A percentile compares a stretch with the other conserved stretches of the same genome.
Conservation (phyloP, 371 early-diverging fungal genomes). For the Mortierella sp. region DNA sequence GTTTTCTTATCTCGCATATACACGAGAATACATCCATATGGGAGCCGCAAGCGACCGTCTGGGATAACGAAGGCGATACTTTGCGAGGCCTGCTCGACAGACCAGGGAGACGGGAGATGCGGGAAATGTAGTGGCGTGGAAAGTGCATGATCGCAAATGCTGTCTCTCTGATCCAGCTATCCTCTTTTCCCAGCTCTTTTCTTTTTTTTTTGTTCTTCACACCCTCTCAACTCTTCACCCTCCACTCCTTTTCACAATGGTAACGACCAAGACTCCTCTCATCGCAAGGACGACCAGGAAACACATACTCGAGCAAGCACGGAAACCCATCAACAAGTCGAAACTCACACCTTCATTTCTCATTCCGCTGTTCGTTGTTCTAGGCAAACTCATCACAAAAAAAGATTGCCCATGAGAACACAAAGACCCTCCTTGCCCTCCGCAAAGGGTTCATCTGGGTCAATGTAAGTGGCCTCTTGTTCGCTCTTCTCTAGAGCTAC, state of each 20-base stretch:
- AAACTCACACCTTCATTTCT: not conserved
- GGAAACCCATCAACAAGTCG: not conserved
- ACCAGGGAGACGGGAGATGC: too few relatives aligned
- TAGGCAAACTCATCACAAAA: conserved; percentile 88
- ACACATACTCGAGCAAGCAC: not conserved
- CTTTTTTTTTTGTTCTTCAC: not conserved
- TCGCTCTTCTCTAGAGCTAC: not conserved
- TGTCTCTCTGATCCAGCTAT: too few relatives aligned
- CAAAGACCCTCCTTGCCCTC: conserved; percentile 69
- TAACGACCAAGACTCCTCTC: not conserved
- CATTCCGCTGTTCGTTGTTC: not conserved
- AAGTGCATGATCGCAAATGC: too few relatives aligned
- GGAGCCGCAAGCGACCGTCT: too few relatives aligned
- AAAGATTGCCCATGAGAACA: conserved; percentile 78
- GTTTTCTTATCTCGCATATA: too few relatives aligned
- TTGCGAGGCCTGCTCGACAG: too few relatives aligned
- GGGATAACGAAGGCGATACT: too few relatives aligned
- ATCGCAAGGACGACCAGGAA: not conserved
- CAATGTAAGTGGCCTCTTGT: conserved; percentile 63
- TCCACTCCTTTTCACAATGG: not conserved
- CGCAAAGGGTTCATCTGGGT: conserved; percentile 72
- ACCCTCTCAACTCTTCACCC: not conserved
- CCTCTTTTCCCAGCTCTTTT: not conserved
- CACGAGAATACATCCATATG: too few relatives aligned
- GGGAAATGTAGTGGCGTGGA: too few relatives aligned